phyloP scores from a whole-genome alignment of 306 rosid species.

The Corylus americana region DNA sequence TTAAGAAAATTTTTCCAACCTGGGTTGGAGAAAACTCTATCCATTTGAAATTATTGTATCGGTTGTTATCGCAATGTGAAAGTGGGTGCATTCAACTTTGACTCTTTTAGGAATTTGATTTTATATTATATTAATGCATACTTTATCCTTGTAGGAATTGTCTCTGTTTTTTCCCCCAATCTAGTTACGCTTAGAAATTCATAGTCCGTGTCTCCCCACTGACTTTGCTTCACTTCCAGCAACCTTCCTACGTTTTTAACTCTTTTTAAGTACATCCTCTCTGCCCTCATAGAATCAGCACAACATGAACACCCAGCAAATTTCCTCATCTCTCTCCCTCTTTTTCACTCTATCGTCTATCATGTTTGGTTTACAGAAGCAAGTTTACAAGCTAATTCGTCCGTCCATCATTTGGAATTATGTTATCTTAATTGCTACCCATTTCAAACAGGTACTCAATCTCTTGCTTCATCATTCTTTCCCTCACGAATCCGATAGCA shows the following conservation, averaged over 20 bases:
- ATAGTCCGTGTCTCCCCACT: too few species aligned
- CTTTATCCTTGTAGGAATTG: too few species aligned
- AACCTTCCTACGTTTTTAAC: not conserved
- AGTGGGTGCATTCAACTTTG: too few species aligned
- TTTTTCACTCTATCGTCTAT: not conserved
- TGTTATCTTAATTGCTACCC: constrained; percentile 10
- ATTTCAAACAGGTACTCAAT: constrained; percentile 34
- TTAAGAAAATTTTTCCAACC: too few species aligned
- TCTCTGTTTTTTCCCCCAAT: too few species aligned
- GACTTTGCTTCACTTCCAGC: not conserved
- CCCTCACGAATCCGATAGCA: not conserved
- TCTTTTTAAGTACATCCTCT: not conserved
- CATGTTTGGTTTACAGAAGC: not conserved
- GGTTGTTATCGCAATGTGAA: too few species aligned
- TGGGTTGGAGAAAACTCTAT: too few species aligned
- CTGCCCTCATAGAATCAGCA: not conserved
- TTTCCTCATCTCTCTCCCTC: not conserved
- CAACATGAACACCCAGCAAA: not conserved
- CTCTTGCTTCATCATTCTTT: constrained; percentile 35
- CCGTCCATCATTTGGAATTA: constrained; percentile 18
- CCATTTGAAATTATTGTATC: too few species aligned
- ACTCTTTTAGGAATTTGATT: too few species aligned
- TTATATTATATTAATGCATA: too few species aligned
- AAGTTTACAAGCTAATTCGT: not conserved
- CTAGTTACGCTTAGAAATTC: too few species aligned